These are phyloP conservation scores for Nyctanthes arbortristis DNA, from an alignment of 257 asterid species.

Conservation along the genomic window DNA sequence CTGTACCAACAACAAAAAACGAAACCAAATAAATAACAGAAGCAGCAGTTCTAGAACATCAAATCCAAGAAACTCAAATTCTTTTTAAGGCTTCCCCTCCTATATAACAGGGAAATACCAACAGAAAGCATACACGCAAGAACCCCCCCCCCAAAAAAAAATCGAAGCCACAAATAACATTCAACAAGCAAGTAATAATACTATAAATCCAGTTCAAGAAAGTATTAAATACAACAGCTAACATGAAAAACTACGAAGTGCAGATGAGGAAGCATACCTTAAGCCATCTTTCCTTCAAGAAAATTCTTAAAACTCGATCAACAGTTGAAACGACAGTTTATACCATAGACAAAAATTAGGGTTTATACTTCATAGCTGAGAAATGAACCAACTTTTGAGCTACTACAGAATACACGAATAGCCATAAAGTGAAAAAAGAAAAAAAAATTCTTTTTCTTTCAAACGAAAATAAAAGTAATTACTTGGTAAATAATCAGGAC, in stretches of 20 bases:
- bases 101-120: neutral
- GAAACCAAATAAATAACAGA: slow-evolving; percentile 8
- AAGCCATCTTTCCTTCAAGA: slow-evolving; percentile 10
- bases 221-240: neutral
- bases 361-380: slow-evolving; percentile 28
- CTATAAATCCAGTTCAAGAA: neutral
- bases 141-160: neutral
- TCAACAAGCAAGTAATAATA: neutral
- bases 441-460: neutral
- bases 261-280: neutral
- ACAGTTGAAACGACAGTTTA: neutral
- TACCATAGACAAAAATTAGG: slow-evolving; percentile 27
- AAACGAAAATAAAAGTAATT: neutral
- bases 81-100: slow-evolving; percentile 17
- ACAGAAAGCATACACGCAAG: neutral
- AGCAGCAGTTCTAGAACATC: neutral
- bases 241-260: neutral
- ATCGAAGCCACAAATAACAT: neutral
- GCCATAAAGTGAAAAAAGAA: neutral
- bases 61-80: neutral
- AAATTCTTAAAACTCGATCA: neutral
- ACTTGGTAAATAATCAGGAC: slow-evolving; percentile 18
- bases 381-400: neutral
- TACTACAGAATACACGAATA: neutral
- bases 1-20: neutral